Evolutionary conservation across 345 rosid species (phyloP).

Genomic region (Salix arbutifolia): DNA sequence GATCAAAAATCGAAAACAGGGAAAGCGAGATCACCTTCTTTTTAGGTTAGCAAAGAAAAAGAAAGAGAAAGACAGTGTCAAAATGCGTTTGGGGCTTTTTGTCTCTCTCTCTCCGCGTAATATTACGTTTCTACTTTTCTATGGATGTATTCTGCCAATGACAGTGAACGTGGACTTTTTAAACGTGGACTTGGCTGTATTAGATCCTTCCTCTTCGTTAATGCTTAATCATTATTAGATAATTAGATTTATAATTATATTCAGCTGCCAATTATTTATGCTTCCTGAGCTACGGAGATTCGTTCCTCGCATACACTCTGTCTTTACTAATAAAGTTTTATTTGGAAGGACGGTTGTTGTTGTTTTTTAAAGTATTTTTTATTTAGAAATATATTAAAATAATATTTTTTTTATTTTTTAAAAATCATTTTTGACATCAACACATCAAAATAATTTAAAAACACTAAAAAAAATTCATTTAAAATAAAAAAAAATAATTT

Average conservation of each 20-base stretch:
- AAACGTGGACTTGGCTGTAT: neutral
- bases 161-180: neutral
- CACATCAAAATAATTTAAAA: too few relatives aligned
- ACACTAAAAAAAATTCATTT: too few relatives aligned
- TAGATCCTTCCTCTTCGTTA: neutral
- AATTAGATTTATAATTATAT: too few relatives aligned
- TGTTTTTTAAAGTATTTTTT: too few relatives aligned
- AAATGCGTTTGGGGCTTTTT: neutral
- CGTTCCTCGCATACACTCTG: too few relatives aligned
- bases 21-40: neutral
- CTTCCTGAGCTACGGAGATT: too few relatives aligned
- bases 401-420: too few relatives aligned
- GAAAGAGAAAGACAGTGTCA: neutral
- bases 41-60: neutral
- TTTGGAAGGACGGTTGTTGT: too few relatives aligned
- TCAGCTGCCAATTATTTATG: neutral
- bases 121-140: neutral
- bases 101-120: neutral
- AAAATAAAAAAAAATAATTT: too few relatives aligned
- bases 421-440: too few relatives aligned
- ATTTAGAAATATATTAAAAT: too few relatives aligned
- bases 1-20: neutral
- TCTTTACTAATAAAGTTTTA: too few relatives aligned
- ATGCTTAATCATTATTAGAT: neutral
- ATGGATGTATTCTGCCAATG: neutral